Evolutionary conservation across 257 asterid species (phyloP), one percentile per base, ranked within the genome.

Genomic region (Penstemon davidsonii): DNA sequence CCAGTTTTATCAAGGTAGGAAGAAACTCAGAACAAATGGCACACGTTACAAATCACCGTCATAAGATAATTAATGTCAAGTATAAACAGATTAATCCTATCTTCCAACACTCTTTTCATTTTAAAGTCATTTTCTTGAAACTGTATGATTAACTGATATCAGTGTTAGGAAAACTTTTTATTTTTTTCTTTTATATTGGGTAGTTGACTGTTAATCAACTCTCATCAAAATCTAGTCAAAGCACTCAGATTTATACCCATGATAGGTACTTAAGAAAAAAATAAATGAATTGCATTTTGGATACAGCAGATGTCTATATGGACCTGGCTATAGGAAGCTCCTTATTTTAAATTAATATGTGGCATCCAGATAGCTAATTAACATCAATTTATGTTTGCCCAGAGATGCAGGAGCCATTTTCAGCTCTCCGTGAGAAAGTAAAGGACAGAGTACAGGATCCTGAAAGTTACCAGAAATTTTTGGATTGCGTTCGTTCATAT

Each of bases 1-100:
- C 70, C 89, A 83, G 71, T 80, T 79, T 74, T 83, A 77, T 66
- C 86, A 73, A 81, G 90, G 95, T 94, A 79, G 60, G 78, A 67
- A 70, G 33, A 25, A 25, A 25, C 37, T 41, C 8, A 4, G 41
- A 19, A 55, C 8, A 3, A 55, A 8, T 66, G 55, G 33, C 66
- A 75, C 59, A 5, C 52, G 62, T 38, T 52, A 5, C 49, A 41
- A 47, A 49, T n/a, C 62, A 46, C 64, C 12, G 42, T 55, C 75
- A 68, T n/a, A 19, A 13, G 69, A 11, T 54, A 60, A 41, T 69
- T 46, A 54, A 60, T 58, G 74, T 70, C 37, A 50, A 45, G 33
- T 25, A 25, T 25, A 25, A 25, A 25, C 33, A 25, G 33, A 25
- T 25, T 25, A 25, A 25, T 25, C 33, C 33, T 25, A 25, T 25